Base-by-base conservation (phyloP, 2,329 filamentous ascomycete genomes). In the Sporothrix humicola region DNA sequence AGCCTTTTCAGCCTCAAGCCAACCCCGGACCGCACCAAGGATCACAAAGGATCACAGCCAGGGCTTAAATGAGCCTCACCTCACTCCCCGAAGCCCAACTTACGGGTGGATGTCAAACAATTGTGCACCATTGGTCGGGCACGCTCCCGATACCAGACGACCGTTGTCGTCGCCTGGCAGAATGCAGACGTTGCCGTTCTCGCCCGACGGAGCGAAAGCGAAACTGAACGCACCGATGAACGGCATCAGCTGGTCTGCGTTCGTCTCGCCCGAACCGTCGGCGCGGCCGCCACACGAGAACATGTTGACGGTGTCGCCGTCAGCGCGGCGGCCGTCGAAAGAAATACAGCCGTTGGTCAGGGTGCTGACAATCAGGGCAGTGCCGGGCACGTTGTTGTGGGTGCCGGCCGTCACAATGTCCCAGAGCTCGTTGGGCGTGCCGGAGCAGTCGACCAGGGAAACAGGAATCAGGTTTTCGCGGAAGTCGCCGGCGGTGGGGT, bases 221-320 rank as follows among this genome's bases (percentile, higher is more conserved):
- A 88, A 82, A 73, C 80, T 82, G 1, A 79, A 79, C 26, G 81
- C 80, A 0, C 82, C 84, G 3, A 80, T 81, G 73, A 86, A 88
- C 1, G 83, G 83, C 74, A 87, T 83, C 8, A 88, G 79, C 77
- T 89, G 87, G 31, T 83, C 84, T 17, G 80, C 80, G 56, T 86
- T 83, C 15, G 85, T 87, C 54, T 81, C 77, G 26, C 86, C 85
- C 58, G 80, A 78, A 65, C 86, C 86, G 58, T 83, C 85, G 17
- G 85, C 86, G 50, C 85, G 82, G 10, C 86, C 86, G 37, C 86
- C 86, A 74, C 86, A 88, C 1, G 85, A 86, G 75, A 88, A 88
- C 20, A 88, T 72, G 5, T 79, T 85, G 37, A 87, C 85, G 1
- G 83, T 85, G 71, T 87, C 85, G 1, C 82, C 83, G 2, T 79